Base-by-base conservation (phyloP, 176 grass and related monocot genomes). In the Oryza glaberrima region DNA sequence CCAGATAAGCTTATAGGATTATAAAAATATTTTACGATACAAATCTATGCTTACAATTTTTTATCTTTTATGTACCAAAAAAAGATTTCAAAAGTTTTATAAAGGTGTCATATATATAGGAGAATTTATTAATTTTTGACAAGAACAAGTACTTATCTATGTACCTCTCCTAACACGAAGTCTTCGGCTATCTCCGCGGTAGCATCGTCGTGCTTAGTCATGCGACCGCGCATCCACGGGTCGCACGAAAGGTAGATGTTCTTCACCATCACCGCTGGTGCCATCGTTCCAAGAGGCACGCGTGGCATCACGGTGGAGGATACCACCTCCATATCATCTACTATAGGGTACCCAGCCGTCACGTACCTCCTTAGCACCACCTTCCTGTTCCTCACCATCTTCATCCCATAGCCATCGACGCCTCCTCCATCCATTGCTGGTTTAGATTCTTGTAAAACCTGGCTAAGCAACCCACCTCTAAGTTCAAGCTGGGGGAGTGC, bases 201-300 rank as follows among this genome's bases (percentile, higher is more conserved):
- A 56, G 20, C 67, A 0, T 52, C 69, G 0, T 73, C 43, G 20
- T 86, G 76, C 76, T 38, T 86, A 54, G 19, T 65, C 76, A 73
- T 86, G 43, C 80, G 75, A 3, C 12, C 45, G 41, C 87, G 69
- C 80, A 90, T 92, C 69, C 61, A 86, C 0, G 91, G 87, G 47
- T 93, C 88, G 32, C 84, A 88, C 5, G 91, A 93, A 4, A 93
- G 58, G 68, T 85, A 90, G n/a, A 88, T 70, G 45, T 90, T 90
- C 87, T 79, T 90, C 17, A 93, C 51, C 14, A 90, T n/a, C 23
- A 93, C 30, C 7, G 70, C 70, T 4, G 36, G 30, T 22, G 5
- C 6, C 52, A 15, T 0, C 17, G 15, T n/a, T 5, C 36, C 58
- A 3, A 1, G 52, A 4, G 46, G 34, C 45, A 74, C 85, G 2